Evolutionary conservation across 805 yeast species (phyloP), one percentile per base, ranked within the genome.

Genomic region (Kodamaea nitidulidarum): DNA sequence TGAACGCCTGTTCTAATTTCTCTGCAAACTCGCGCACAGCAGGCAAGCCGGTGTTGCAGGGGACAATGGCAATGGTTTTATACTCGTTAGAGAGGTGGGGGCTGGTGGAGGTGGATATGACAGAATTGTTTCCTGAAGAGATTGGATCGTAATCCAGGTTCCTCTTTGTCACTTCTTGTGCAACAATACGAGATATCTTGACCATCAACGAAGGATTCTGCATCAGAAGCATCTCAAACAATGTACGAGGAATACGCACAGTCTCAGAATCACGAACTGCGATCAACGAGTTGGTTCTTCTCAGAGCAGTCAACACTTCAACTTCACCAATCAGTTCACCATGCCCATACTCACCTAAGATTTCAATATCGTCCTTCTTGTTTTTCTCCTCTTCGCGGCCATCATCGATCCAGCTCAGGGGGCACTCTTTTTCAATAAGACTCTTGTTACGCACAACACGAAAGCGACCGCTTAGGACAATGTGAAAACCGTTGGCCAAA

Each of bases 271-370:
- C 98, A 54, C 98, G 71, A 0, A 91, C 85, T 0, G 98, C 95
- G 28, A 87, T 78, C 47, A 84, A 73, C 0, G 90, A 80, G 35
- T 72, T 72, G 3, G 78, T 73, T 55, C 95, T 74, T 41, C 80
- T 73, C 8, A 83, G 74, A 9, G 88, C 88, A 0, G 95, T 88
- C 45, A 91, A 69, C 3, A 91, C 97, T 58, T 91, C 98, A 7
- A 93, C 83, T 60, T 91, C 98, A 3, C 98, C 98, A 43, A 93
- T 75, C 29, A 95, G 84, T 50, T 88, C 95, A 5, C 97, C 97
- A 58, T 88, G 95, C 2, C 97, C 96, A 52, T 79, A 81, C 55
- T 91, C 98, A 2, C 84, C 85, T 11, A 81, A 49, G 1, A 79
- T 64, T 25, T 58, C 64, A 25, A 52, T 50, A 10, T 60, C 59